Evolutionary conservation across 306 rosid species (phyloP).

Genomic region (Senna tora): DNA sequence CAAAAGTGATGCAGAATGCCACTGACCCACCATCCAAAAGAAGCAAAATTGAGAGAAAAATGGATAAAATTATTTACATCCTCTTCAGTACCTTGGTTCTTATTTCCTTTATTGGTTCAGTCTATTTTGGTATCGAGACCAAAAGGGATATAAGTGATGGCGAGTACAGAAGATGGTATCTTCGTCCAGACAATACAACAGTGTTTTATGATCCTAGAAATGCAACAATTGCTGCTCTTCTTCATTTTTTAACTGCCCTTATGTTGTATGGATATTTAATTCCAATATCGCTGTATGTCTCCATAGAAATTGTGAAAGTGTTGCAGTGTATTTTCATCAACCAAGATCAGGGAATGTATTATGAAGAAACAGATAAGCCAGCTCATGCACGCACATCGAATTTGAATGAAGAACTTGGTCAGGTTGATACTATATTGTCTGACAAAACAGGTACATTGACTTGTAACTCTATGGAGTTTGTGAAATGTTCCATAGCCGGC

Average conservation of each 20-base stretch:
- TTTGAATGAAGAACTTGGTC: slow-evolving; percentile 93
- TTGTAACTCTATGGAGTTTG: slow-evolving; percentile 91
- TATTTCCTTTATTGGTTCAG: slow-evolving; percentile 70
- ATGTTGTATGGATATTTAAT: slow-evolving; percentile 89
- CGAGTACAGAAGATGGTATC: slow-evolving; percentile 75
- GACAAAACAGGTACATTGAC: slow-evolving; percentile 96
- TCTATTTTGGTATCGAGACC: slow-evolving; percentile 64
- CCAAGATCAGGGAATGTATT: slow-evolving; percentile 80
- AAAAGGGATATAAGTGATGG: slow-evolving; percentile 50
- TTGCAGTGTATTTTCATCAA: slow-evolving; percentile 83
- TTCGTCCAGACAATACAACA: slow-evolving; percentile 59
- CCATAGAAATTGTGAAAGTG: slow-evolving; percentile 92
- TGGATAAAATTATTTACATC: slow-evolving; percentile 83
- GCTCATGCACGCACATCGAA: slow-evolving; percentile 91
- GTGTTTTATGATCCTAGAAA: slow-evolving; percentile 63
- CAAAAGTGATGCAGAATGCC: slow-evolving; percentile 92
- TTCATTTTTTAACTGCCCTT: slow-evolving; percentile 86
- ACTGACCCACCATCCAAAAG: slow-evolving; percentile 89
- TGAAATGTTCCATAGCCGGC: slow-evolving; percentile 83
- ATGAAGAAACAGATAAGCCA: slow-evolving; percentile 68
- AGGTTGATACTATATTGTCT: slow-evolving; percentile 75
- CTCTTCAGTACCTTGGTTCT: slow-evolving; percentile 76
- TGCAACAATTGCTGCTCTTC: slow-evolving; percentile 58
- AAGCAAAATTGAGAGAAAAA: slow-evolving; percentile 82
- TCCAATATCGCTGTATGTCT: slow-evolving; percentile 88